phyloP scores from a whole-genome alignment of 2,329 filamentous ascomycete species.

The Diaporthe vaccinii region DNA sequence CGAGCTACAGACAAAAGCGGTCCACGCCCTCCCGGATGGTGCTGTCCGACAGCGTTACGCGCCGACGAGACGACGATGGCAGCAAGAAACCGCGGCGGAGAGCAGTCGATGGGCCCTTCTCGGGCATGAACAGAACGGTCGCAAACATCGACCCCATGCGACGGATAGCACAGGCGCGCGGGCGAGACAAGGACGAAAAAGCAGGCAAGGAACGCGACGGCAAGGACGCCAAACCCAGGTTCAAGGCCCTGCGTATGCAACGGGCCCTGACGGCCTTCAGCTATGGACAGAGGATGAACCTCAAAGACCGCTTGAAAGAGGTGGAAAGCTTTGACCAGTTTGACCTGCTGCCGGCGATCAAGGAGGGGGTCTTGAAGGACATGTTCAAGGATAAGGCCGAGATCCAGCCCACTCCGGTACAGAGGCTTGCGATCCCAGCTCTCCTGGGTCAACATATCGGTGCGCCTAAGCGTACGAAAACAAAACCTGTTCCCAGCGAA shows the following conservation, averaged over 20 bases:
- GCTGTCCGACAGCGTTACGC: conserved; percentile 66
- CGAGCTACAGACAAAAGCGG: conserved; percentile 49
- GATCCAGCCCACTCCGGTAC: conserved; percentile 87
- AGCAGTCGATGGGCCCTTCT: conserved; percentile 63
- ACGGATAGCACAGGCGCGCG: conserved; percentile 44
- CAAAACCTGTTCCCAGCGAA: conserved; percentile 46
- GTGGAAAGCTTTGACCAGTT: conserved; percentile 87
- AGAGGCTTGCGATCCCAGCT: conserved; percentile 88
- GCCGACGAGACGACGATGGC: conserved; percentile 49
- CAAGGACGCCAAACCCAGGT: conserved; percentile 55
- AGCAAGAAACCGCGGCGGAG: conserved; percentile 55
- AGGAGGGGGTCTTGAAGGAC: conserved; percentile 79
- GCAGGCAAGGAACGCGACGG: conserved; percentile 57
- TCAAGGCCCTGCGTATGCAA: conserved; percentile 96
- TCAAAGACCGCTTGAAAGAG: conserved; percentile 71
- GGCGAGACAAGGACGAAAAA: conserved; percentile 48
- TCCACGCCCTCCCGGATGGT: conserved; percentile 69
- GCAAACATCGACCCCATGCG: conserved; percentile 54
- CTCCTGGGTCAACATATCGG: conserved; percentile 72
- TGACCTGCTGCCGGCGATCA: conserved; percentile 77
- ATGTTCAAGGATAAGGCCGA: conserved; percentile 81
- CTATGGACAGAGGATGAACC: conserved; percentile 73
- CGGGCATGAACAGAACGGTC: conserved; percentile 68
- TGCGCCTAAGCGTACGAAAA: conserved; percentile 48
- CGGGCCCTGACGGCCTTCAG: conserved; percentile 80